Evolutionary conservation across 1,284 basidiomycete species (phyloP).

Genomic region (Puccinia polysora): DNA sequence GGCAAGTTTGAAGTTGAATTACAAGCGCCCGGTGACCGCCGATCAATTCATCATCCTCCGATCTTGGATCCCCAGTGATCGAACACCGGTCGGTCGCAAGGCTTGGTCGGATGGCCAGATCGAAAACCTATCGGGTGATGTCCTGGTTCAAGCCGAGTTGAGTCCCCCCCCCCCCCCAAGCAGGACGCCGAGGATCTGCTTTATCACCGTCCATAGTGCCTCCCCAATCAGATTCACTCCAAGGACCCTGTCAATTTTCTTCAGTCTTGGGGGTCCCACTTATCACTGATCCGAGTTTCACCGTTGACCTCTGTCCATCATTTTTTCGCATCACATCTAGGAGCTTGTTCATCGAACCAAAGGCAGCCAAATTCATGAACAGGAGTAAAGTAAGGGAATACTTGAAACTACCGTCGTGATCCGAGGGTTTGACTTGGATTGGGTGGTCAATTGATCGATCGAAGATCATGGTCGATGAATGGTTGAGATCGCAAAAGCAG

Average conservation of each 20-base stretch:
- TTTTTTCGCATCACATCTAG: neutral
- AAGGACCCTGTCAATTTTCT: too few relatives aligned
- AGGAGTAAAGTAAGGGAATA: constrained; percentile 11
- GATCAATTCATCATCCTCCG: constrained; percentile 59
- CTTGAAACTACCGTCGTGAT: too few relatives aligned
- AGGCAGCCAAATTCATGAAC: constrained; percentile 22
- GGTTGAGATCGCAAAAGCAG: too few relatives aligned
- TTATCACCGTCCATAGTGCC: too few relatives aligned
- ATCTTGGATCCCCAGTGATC: neutral
- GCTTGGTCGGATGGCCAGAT: constrained; percentile 21
- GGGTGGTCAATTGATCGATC: too few relatives aligned
- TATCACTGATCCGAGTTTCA: neutral
- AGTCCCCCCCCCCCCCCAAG: neutral
- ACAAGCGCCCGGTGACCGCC: constrained; percentile 72
- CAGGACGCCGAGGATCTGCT: too few relatives aligned
- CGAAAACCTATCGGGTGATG: constrained; percentile 22
- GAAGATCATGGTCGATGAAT: too few relatives aligned
- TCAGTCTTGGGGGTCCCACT: neutral
- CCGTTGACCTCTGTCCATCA: neutral
- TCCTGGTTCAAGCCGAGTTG: constrained; percentile 37
- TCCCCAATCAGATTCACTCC: too few relatives aligned
- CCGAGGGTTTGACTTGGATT: too few relatives aligned
- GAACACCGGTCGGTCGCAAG: constrained; percentile 20
- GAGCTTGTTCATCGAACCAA: constrained; percentile 33
- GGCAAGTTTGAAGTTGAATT: constrained; percentile 64